Conservation (phyloP, 129 eudicot species). For the Helianthus tuberosus region DNA sequence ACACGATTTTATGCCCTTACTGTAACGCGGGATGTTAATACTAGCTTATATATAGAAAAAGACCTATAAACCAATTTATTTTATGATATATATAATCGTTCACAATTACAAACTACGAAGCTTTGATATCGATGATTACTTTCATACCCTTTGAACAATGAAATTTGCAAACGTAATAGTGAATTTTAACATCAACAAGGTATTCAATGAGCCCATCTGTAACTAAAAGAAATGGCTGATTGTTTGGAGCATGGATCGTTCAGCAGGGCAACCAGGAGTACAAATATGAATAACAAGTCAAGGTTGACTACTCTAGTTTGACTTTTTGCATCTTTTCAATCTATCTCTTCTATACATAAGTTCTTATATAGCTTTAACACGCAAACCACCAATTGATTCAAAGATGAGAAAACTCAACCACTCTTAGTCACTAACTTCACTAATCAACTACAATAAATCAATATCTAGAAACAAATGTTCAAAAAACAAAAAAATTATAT, state of each 20-base stretch:
- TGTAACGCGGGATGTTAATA: too few relatives aligned
- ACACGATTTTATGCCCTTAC: too few relatives aligned
- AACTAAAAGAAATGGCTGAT: conserved; percentile 89
- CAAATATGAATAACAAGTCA: conserved; percentile 98
- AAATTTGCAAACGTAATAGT: not conserved
- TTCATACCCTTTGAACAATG: not conserved
- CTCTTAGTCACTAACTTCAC: too few relatives aligned
- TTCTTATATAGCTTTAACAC: conserved; percentile 4
- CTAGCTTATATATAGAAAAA: too few relatives aligned
- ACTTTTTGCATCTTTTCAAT: conserved; percentile 9
- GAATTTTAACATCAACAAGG: not conserved
- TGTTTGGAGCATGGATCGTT: conserved; percentile 96
- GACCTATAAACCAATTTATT: too few relatives aligned
- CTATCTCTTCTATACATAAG: not conserved
- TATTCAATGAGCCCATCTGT: accelerated
- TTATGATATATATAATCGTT: too few relatives aligned
- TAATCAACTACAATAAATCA: too few relatives aligned
- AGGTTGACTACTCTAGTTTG: conserved; percentile 46
- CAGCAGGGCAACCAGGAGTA: conserved; percentile 98
- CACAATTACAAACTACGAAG: not conserved
- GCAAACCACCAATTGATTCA: too few relatives aligned
- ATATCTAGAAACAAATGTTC: too few relatives aligned
- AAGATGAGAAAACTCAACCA: too few relatives aligned
- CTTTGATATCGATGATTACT: not conserved
- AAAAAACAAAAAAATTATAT: not conserved